Conservation (phyloP, 345 rosid genomes). For the Kernera saxatilis region DNA sequence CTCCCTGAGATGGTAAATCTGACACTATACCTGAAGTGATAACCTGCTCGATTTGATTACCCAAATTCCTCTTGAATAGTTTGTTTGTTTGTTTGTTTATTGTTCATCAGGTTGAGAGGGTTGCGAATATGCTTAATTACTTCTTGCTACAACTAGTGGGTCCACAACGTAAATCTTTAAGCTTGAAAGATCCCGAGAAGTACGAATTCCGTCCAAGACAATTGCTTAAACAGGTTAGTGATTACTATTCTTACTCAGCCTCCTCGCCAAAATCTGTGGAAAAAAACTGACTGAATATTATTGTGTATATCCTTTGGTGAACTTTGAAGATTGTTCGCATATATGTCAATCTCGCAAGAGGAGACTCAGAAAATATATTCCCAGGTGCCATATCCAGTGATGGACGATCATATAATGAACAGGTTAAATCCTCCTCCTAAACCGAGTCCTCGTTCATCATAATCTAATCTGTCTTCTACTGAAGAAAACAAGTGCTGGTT, state of each 20-base stretch:
- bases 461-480: background rate
- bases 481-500: slow-evolving; percentile 6
- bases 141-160: slow-evolving; percentile 95
- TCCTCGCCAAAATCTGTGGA: background rate
- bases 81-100: background rate
- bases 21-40: background rate
- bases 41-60: background rate
- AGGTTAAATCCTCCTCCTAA: slow-evolving; percentile 40
- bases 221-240: slow-evolving; percentile 84
- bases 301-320: slow-evolving; percentile 7
- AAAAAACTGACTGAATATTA: background rate
- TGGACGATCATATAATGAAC: slow-evolving; percentile 94
- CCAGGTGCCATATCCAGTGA: slow-evolving; percentile 92
- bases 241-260: background rate
- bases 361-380: slow-evolving; percentile 73
- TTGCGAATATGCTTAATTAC: slow-evolving; percentile 96
- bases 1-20: slow-evolving; percentile 95
- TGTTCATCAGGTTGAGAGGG: slow-evolving; percentile 81
- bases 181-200: slow-evolving; percentile 91
- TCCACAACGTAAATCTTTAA: slow-evolving; percentile 89
- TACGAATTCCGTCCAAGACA: slow-evolving; percentile 94
- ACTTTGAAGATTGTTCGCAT: slow-evolving; percentile 78
- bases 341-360: slow-evolving; percentile 86
- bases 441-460: background rate
- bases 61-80: background rate